These are phyloP conservation scores for Mycosarcoma mackinlayi DNA, from an alignment of 1,284 basidiomycete species.

Conservation along the genomic window DNA sequence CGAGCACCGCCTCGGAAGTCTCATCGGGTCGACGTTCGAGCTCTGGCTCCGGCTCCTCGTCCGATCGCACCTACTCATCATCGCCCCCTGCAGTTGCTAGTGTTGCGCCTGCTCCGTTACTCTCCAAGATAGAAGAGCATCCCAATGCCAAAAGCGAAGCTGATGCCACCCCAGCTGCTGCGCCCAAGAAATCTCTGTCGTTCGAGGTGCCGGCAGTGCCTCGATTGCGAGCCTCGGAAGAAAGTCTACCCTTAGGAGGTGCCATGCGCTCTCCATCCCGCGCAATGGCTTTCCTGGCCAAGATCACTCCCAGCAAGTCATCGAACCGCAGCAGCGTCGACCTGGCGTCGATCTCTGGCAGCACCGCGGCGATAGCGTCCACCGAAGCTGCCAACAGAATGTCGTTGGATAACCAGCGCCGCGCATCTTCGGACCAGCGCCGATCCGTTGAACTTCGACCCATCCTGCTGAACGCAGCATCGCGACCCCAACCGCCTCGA, in stretches of 20 bases:
- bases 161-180: not conserved
- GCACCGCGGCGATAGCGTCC: not conserved
- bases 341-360: slow-evolving; percentile 3
- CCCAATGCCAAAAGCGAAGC: slow-evolving; percentile 3
- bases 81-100: slow-evolving; percentile 28
- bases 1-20: slow-evolving; percentile 40
- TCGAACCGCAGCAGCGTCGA: slow-evolving; percentile 35
- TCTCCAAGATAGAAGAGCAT: slow-evolving; percentile 39
- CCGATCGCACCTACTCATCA: slow-evolving; percentile 15
- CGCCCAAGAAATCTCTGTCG: slow-evolving; percentile 20
- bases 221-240: slow-evolving; percentile 15
- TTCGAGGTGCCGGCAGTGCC: slow-evolving; percentile 33
- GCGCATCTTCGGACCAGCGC: slow-evolving; percentile 29
- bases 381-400: slow-evolving; percentile 8
- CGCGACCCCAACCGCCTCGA: slow-evolving; percentile 15
- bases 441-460: slow-evolving; percentile 40
- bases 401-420: slow-evolving; percentile 18
- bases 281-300: slow-evolving; percentile 34
- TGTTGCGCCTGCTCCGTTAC: slow-evolving; percentile 14
- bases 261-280: slow-evolving; percentile 26
- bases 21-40: slow-evolving; percentile 41
- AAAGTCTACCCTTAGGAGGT: slow-evolving; percentile 1
- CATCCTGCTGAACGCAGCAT: slow-evolving; percentile 33
- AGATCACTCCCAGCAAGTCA: slow-evolving; percentile 22
- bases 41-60: slow-evolving; percentile 28